Evolutionary conservation across 2,329 filamentous ascomycete species (phyloP).

Genomic region (Saccharata proteae): DNA sequence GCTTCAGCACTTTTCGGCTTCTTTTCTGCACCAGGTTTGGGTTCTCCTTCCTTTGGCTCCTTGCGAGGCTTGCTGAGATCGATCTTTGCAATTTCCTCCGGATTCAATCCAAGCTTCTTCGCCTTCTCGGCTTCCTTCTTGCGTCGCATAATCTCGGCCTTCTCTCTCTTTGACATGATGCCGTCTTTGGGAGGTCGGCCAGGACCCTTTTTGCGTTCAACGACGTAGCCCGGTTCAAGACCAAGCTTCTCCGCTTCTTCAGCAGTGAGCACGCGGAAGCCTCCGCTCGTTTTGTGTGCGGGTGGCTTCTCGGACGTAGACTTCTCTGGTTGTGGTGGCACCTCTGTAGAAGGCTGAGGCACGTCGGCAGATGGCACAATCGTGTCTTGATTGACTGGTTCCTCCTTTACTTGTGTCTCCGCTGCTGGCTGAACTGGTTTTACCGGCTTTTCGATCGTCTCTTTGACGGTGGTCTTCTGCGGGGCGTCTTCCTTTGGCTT

Average conservation of each 20-base stretch:
- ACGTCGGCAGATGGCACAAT: slow-evolving; percentile 6
- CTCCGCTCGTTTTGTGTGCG: slow-evolving; percentile 6
- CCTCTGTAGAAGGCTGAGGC: slow-evolving; percentile 7
- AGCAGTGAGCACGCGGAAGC: slow-evolving; percentile 15
- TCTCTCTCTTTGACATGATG: slow-evolving; percentile 69
- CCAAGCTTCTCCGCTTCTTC: slow-evolving; percentile 30
- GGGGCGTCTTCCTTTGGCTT: slow-evolving; percentile 7
- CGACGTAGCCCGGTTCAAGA: slow-evolving; percentile 21
- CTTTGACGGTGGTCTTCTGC: slow-evolving; percentile 8
- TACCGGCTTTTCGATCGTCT: slow-evolving; percentile 13
- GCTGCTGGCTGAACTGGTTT: too few relatives aligned
- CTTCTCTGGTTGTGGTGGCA: slow-evolving; percentile 8
- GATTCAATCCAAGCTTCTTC: slow-evolving; percentile 25
- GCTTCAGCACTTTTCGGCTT: slow-evolving; percentile 13
- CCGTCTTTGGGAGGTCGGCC: slow-evolving; percentile 76
- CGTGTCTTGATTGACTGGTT: slow-evolving; percentile 4
- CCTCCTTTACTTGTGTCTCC: slow-evolving; percentile 10
- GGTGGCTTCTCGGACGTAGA: slow-evolving; percentile 6
- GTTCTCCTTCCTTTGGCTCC: slow-evolving; percentile 24
- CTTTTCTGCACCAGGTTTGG: slow-evolving; percentile 17
- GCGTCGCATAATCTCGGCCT: slow-evolving; percentile 50
- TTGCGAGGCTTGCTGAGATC: slow-evolving; percentile 23
- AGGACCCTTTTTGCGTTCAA: slow-evolving; percentile 56
- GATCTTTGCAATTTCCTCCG: slow-evolving; percentile 20
- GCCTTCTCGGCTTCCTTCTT: slow-evolving; percentile 35